Percentiles rank a stretch among this genome's conserved stretches.
These are phyloP conservation scores for Gastroboletus turbinatus DNA, from an alignment of 1,284 basidiomycete genomes.

Conservation along the genomic window DNA sequence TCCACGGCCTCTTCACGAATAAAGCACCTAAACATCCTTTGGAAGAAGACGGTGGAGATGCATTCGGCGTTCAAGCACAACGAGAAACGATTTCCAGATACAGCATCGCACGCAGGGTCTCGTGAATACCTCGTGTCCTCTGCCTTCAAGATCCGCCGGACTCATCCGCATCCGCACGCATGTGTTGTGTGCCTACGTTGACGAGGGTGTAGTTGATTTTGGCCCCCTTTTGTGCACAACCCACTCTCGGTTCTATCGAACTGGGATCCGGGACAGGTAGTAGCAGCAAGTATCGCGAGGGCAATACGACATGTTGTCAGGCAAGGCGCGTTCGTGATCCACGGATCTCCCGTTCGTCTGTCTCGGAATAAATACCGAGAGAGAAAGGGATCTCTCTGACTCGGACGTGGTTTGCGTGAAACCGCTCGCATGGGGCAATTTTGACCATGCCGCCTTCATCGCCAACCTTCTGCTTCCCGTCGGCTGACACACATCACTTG, in stretches of 20 bases:
- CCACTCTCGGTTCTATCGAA: not conserved
- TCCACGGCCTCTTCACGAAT: not conserved
- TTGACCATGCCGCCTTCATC: not conserved
- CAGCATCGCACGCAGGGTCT: not conserved
- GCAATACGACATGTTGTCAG: too few relatives aligned
- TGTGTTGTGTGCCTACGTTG: not conserved
- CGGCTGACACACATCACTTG: too few relatives aligned
- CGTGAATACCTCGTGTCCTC: not conserved
- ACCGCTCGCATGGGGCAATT: not conserved
- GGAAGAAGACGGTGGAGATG: too few relatives aligned
- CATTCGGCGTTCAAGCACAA: not conserved
- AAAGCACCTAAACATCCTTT: not conserved
- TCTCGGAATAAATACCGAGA: too few relatives aligned
- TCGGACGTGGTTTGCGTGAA: not conserved
- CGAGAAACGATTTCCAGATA: not conserved
- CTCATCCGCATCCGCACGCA: not conserved
- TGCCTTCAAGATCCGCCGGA: not conserved
- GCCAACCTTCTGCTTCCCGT: conserved; percentile 10
- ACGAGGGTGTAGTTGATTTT: not conserved
- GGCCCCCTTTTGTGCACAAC: not conserved
- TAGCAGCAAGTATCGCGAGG: not conserved
- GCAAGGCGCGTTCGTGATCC: not conserved
- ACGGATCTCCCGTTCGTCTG: not conserved
- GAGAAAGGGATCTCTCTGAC: not conserved
- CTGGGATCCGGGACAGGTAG: not conserved